Base-by-base conservation (phyloP, 2,329 filamentous ascomycete species). In the Sclerotiophoma versabilis region DNA sequence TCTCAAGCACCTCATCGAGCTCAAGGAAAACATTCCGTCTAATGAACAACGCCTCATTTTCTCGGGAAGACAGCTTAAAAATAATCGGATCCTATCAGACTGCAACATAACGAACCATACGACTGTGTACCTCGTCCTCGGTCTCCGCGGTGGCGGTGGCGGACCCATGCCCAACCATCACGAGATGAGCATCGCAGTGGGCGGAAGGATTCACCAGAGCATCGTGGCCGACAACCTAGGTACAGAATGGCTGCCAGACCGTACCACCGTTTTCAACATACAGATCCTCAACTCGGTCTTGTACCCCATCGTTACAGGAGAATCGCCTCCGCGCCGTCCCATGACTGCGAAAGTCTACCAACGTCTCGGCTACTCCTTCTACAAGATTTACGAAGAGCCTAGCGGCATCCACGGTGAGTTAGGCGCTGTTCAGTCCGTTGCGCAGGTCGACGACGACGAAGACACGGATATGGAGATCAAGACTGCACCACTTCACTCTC, bases 61-160 rank as follows among this genome's bases (percentile, higher is more conserved):
- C 11, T 6, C 6, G 11, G 25, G 25, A 27, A 27, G 11, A 27
- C 25, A 27, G 11, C 11, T 27, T 6, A 11, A 27, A 6, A 11
- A 27, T 11, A 27, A 11, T 6, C 25, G 6, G 25, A 27, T 6
- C 25, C 25, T 27, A 11, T 27, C 25, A 6, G 11, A 27, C 11
- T 27, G 11, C 25, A 11, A 11, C 25, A 27, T 27, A 6, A 6
- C 6, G 11, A 11, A 6, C 11, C 6, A 27, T 6, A 6, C 25
- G 11, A 27, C 25, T 6, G 25, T 91, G 4, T 87, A 90, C 66
- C 77, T 91, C 29, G 86, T 90, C 57, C 85, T 90, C 64, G 86
- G 87, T 11, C 25, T 27, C 74, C 87, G 91, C 15, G 82, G 83
- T 76, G 83, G 82, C 73, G 80, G 77, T 60, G 52, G 46, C 17